Base-by-base conservation (phyloP, 2,329 filamentous ascomycete genomes). In the Diaporthe amygdali region DNA sequence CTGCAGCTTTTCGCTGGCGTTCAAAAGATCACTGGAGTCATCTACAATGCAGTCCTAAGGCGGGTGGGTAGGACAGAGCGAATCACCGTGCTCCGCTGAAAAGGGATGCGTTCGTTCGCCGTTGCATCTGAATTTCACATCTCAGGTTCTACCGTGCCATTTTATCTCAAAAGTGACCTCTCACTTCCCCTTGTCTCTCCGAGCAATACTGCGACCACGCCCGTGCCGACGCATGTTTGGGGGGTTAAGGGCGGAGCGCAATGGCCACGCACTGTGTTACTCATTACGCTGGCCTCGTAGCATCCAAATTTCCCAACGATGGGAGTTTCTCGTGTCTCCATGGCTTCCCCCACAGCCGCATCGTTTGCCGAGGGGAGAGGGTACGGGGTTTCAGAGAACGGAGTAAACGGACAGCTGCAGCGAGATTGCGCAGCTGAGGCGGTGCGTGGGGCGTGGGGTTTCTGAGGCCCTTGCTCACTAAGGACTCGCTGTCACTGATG, bases 331-430 rank as follows among this genome's bases (percentile, higher is more conserved):
- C 59, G 44, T 63, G 59, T 63, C 59, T 63, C 59, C 41, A n/a
- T 41, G 41, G 27, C 59, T 37, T 49, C 44, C 59, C 59, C 59
- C 59, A 64, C 59, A 49, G 59, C 59, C 30, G 46, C 59, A n/a
- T 27, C 14, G n/a, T 64, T 64, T 49, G 59, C 30, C 59, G 30
- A 64, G 30, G 39, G 59, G 17, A 15, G 37, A n/a, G 54, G 44
- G n/a, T 64, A 64, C 59, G 59, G 59, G 59, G 59, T 64, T 64
- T 64, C 59, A 64, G 59, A 64, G 59, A 25, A 64, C 44, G 44
- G 22, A 47, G 59, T 22, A 34, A 44, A 20, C 44, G 59, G 30
- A 27, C 59, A 49, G 30, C 59, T 49, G 20, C 59, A 64, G 59
- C 59, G 59, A 64, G 59, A 64, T 64, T 64, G 59, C 59, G 44